Evolutionary conservation across 169 alveolate genomes (phyloP).

Genomic region (Plasmodium yoelii): DNA sequence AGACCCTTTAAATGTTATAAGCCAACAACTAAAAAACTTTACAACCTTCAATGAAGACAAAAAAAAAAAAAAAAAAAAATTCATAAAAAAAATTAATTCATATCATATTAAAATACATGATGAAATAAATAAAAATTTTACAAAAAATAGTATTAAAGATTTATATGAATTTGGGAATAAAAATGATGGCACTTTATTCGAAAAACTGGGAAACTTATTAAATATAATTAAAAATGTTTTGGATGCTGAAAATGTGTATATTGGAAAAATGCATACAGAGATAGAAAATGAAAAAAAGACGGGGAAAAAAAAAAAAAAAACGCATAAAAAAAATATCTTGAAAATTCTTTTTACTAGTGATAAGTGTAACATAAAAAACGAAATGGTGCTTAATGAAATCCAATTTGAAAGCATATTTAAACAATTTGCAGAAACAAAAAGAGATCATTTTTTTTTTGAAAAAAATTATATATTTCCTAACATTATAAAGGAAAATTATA

Average conservation of each 20-base stretch:
- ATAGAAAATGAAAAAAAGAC: conserved; percentile 6
- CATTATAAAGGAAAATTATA: background rate
- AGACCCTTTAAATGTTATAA: conserved; percentile 38
- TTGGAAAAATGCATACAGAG: conserved; percentile 31
- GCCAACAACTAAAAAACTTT: conserved; percentile 35
- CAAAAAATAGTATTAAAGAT: conserved; percentile 31
- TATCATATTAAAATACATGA: conserved; percentile 60
- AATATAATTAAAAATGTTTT: conserved; percentile 38
- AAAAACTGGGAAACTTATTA: conserved; percentile 2
- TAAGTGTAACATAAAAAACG: conserved; percentile 24
- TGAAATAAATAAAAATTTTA: conserved; percentile 44
- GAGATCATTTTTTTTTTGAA: conserved; percentile 21
- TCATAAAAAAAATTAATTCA: conserved; percentile 52
- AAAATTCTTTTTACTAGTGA: conserved; percentile 23
- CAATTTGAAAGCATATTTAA: conserved; percentile 13
- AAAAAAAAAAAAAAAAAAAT: conserved; percentile 49
- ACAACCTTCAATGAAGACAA: conserved; percentile 58
- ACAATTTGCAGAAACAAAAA: background rate
- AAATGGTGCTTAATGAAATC: conserved; percentile 4
- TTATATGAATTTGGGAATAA: conserved; percentile 12
- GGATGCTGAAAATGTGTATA: conserved; percentile 53
- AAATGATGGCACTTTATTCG: background rate
- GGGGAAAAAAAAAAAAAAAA: conserved; percentile 9
- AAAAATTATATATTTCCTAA: conserved; percentile 30
- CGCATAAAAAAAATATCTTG: conserved; percentile 18